phyloP scores from a whole-genome alignment of 345 rosid genomes.

The Aurinia saxatilis region DNA sequence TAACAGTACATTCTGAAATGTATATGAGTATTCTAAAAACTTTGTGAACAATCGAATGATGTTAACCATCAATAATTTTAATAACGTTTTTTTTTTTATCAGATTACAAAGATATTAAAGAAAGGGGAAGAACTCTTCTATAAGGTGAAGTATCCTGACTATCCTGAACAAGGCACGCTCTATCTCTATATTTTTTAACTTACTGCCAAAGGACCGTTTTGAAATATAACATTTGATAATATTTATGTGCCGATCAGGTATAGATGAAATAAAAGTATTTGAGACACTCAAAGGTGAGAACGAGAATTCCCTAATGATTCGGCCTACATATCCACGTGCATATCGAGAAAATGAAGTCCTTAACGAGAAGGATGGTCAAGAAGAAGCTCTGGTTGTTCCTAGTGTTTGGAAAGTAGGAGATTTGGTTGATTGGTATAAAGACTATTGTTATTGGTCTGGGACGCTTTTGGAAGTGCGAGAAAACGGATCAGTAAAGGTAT shows the following conservation, averaged over 20 bases:
- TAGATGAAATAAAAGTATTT: constrained; percentile 10
- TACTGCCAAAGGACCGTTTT: not conserved
- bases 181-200: not conserved
- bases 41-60: too few relatives aligned
- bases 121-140: not conserved
- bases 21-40: too few relatives aligned
- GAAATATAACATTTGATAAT: not conserved
- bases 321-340: not conserved
- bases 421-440: constrained; percentile 22
- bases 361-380: not conserved
- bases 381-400: constrained; percentile 12
- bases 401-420: constrained; percentile 20
- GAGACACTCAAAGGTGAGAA: not conserved
- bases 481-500: constrained; percentile 1
- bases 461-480: constrained; percentile 6
- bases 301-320: constrained; percentile 1
- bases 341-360: not conserved
- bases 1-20: too few relatives aligned
- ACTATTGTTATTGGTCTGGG: constrained; percentile 17
- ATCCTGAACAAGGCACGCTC: constrained; percentile 5
- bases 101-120: constrained; percentile 12
- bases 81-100: too few relatives aligned
- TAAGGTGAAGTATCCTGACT: constrained; percentile 14
- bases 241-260: not conserved
- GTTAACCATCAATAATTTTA: not conserved